phyloP scores from a whole-genome alignment of 345 rosid species.

The Syzygium aqueum region DNA sequence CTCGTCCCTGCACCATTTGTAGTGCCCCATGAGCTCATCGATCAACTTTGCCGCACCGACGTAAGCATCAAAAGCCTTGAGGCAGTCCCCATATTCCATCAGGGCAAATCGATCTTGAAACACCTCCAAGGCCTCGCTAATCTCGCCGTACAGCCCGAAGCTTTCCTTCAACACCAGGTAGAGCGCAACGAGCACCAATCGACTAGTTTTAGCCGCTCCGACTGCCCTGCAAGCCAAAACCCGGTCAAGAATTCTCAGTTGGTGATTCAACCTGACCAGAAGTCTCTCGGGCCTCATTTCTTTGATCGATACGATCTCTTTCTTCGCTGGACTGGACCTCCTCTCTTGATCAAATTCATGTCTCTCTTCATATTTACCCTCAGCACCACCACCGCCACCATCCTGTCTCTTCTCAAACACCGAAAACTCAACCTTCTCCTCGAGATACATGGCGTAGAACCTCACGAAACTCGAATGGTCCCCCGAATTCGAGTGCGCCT shows the following conservation, averaged over 20 bases:
- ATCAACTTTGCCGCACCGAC: conserved; percentile 65
- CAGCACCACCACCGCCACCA: conserved; percentile 13
- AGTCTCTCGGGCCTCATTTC: conserved; percentile 68
- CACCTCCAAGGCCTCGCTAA: conserved; percentile 61
- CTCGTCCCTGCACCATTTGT: conserved; percentile 69
- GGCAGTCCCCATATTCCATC: conserved; percentile 70
- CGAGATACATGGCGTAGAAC: conserved; percentile 58
- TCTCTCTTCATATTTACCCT: conserved; percentile 23
- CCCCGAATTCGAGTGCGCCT: conserved; percentile 85
- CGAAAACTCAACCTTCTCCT: conserved; percentile 50
- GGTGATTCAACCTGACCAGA: conserved; percentile 46
- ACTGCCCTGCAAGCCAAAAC: conserved; percentile 60
- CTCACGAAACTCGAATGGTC: conserved; percentile 70
- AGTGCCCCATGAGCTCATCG: conserved; percentile 62
- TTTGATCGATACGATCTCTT: conserved; percentile 30
- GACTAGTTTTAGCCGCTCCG: conserved; percentile 53
- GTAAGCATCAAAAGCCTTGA: conserved; percentile 65
- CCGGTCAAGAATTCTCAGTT: conserved; percentile 50
- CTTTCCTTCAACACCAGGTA: conserved; percentile 73
- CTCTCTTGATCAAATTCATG: conserved; percentile 23
- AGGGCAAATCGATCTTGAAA: conserved; percentile 64
- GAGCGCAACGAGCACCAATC: conserved; percentile 59
- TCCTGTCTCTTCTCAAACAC: conserved; percentile 46
- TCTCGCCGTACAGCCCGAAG: conserved; percentile 59
- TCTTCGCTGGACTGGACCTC: conserved; percentile 27